Percentiles rank a stretch among this genome's conserved stretches.
Evolutionary conservation across 140 eudicot genomes (phyloP).

Genomic region (Oenanthe javanica): DNA sequence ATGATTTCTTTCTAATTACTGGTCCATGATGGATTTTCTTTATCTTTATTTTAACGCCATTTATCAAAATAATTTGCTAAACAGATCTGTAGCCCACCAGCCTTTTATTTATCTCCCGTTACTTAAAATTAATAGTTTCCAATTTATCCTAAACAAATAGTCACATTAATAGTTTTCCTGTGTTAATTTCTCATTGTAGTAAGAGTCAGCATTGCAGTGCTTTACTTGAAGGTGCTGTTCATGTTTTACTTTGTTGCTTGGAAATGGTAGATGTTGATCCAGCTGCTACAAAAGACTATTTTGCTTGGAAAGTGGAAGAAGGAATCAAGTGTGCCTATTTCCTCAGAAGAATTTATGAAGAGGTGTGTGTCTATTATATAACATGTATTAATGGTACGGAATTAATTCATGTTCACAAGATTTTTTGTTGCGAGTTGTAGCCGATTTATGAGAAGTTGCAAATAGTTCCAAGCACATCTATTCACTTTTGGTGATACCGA

Average conservation of each 20-base stretch:
- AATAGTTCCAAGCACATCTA: neutral
- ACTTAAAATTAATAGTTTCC: conserved; percentile 3
- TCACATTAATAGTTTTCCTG: too few species aligned
- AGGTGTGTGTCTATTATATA: conserved; percentile 34
- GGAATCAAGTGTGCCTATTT: conserved; percentile 71
- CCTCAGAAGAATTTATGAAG: conserved; percentile 83
- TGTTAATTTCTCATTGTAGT: too few species aligned
- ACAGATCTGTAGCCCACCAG: too few species aligned
- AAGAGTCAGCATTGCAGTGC: too few species aligned
- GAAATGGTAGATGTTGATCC: conserved; percentile 45
- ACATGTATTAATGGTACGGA: neutral
- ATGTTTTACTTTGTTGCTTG: conserved; percentile 14
- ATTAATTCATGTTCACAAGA: neutral
- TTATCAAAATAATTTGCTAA: too few species aligned
- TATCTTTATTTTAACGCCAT: too few species aligned
- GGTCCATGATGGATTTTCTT: neutral
- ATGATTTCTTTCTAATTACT: conserved; percentile 2
- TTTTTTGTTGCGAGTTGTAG: neutral
- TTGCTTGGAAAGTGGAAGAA: conserved; percentile 47
- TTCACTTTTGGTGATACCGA: too few species aligned
- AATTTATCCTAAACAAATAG: too few species aligned
- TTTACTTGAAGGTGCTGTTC: too few species aligned
- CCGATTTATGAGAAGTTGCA: neutral
- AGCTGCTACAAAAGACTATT: conserved; percentile 22
- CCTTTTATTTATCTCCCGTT: too few species aligned